Percentiles rank a stretch among this genome's conserved stretches.
Evolutionary conservation across 257 asterid species (phyloP).

Genomic region (Fraxinus cuspidata): DNA sequence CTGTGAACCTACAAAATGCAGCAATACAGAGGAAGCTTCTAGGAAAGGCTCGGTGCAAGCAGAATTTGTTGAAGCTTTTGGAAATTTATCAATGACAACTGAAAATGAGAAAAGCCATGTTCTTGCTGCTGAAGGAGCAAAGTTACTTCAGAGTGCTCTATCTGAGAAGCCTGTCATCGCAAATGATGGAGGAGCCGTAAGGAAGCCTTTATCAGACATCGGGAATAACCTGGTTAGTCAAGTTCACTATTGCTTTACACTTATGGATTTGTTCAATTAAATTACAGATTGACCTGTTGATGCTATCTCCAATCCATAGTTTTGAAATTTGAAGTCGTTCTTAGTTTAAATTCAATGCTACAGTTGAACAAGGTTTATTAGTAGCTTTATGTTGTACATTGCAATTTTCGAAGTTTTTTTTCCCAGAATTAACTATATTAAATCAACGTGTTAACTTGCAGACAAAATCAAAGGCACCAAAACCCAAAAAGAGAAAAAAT

Average conservation of each 20-base stretch:
- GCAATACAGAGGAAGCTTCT: slow-evolving; percentile 44
- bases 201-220: slow-evolving; percentile 90
- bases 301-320: not conserved
- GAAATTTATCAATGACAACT: slow-evolving; percentile 33
- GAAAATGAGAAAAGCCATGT: slow-evolving; percentile 41
- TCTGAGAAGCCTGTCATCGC: slow-evolving; percentile 52
- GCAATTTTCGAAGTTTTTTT: not conserved
- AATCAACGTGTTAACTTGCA: slow-evolving; percentile 28
- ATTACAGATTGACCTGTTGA: not conserved
- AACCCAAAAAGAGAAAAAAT: slow-evolving; percentile 62
- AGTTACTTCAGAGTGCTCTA: slow-evolving; percentile 78
- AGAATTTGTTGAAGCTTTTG: slow-evolving; percentile 28
- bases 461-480: slow-evolving; percentile 63
- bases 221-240: slow-evolving; percentile 75
- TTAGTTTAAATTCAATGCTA: not conserved
- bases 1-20: slow-evolving; percentile 61
- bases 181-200: slow-evolving; percentile 40
- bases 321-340: not conserved
- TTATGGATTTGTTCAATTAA: not conserved
- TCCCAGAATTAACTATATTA: not conserved
- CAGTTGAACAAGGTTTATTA: not conserved
- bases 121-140: slow-evolving; percentile 84
- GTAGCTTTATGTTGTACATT: not conserved
- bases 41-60: slow-evolving; percentile 24
- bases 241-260: not conserved